These are phyloP conservation scores for Pholiota molesta DNA, from an alignment of 768 basidiomycete species.

Conservation along the genomic window DNA sequence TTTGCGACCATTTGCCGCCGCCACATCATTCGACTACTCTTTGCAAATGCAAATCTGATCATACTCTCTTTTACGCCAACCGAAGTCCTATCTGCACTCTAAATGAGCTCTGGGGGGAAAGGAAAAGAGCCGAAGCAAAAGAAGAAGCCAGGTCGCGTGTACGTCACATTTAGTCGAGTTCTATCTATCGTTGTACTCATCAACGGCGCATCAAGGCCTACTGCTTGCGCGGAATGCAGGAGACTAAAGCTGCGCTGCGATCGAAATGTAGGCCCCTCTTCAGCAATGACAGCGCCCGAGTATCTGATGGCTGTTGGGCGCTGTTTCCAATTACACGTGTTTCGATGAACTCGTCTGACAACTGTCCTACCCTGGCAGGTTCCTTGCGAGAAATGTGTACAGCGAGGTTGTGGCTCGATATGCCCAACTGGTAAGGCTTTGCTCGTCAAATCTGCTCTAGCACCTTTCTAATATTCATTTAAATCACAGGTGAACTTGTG, in stretches of 20 bases:
- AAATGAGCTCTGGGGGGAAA: slow-evolving; percentile 26
- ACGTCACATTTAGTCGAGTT: slow-evolving; percentile 16
- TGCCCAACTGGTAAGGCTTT: slow-evolving; percentile 70
- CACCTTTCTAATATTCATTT: neutral
- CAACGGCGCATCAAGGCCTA: slow-evolving; percentile 51
- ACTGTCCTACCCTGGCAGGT: slow-evolving; percentile 42
- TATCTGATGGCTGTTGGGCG: slow-evolving; percentile 18
- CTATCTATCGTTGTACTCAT: slow-evolving; percentile 8
- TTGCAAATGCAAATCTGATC: slow-evolving; percentile 4
- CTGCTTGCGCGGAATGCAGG: slow-evolving; percentile 54
- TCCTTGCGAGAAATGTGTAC: slow-evolving; percentile 78
- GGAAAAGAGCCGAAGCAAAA: slow-evolving; percentile 31
- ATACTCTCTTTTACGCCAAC: neutral
- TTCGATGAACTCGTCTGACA: slow-evolving; percentile 4
- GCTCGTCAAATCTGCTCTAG: slow-evolving; percentile 3
- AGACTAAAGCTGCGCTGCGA: slow-evolving; percentile 71
- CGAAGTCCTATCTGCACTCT: slow-evolving; percentile 2
- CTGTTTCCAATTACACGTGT: slow-evolving; percentile 13
- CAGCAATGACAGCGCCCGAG: slow-evolving; percentile 12
- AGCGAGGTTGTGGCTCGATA: slow-evolving; percentile 72
- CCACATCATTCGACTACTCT: neutral
- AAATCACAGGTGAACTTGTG: slow-evolving; percentile 48
- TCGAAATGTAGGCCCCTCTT: slow-evolving; percentile 47
- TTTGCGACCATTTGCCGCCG: neutral
- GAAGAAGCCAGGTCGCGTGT: slow-evolving; percentile 36